Conservation (phyloP, 2,329 filamentous ascomycete genomes). For the Emmonsiellopsis sp. region DNA sequence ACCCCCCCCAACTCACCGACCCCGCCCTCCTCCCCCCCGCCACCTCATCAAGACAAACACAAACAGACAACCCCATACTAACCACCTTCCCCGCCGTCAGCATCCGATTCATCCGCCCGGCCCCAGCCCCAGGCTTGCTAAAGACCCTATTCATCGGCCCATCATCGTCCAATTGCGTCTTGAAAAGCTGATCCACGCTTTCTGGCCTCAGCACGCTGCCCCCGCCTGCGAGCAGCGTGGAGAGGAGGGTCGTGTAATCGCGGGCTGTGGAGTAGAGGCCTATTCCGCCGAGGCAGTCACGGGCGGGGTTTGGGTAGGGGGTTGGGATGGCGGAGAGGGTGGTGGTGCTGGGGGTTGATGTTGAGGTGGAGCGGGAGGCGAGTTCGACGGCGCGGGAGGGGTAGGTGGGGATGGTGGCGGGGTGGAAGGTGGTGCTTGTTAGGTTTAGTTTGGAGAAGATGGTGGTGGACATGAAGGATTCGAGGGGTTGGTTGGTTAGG, state of each 20-base stretch:
- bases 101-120: background rate
- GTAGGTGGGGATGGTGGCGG: constrained; percentile 4
- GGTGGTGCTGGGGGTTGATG: too few relatives aligned
- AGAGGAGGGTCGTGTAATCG: constrained; percentile 15
- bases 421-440: constrained; percentile 13
- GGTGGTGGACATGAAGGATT: constrained; percentile 35
- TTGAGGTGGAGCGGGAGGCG: background rate
- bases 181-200: constrained; percentile 2
- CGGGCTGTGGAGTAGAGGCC: constrained; percentile 15
- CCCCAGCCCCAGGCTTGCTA: background rate
- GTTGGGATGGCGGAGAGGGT: constrained; percentile 7
- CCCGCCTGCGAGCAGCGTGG: constrained; percentile 10
- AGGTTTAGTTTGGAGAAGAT: constrained; percentile 39
- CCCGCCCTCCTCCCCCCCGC: background rate
- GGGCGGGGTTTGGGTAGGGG: background rate
- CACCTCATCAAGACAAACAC: constrained; percentile 4
- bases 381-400: constrained; percentile 3
- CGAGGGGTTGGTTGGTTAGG: constrained; percentile 33
- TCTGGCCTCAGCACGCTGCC: background rate
- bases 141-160: background rate
- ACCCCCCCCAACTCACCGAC: constrained; percentile 2
- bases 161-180: constrained; percentile 1
- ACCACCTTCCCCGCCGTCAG: background rate
- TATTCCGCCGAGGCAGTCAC: constrained; percentile 14
- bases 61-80: constrained; percentile 3